Evolutionary conservation across 2,329 filamentous ascomycete genomes (phyloP).

Genomic region (Acrodontium crateriforme): DNA sequence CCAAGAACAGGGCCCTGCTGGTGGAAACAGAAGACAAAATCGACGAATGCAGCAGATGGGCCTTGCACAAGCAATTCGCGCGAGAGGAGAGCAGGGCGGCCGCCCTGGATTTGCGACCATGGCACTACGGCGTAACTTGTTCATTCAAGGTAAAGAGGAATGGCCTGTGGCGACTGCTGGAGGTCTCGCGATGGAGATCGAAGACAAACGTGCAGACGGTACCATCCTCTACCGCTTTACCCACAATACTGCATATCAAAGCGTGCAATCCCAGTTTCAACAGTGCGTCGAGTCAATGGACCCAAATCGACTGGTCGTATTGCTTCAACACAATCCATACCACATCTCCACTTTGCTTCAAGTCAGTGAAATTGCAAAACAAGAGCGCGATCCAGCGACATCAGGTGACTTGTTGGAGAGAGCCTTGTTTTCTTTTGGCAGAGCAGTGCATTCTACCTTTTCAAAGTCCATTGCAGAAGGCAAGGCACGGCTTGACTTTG

Average conservation of each 20-base stretch:
- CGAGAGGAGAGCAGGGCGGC: conserved; percentile 40
- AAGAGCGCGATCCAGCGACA: conserved; percentile 76
- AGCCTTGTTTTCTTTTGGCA: conserved; percentile 85
- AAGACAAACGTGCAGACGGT: conserved; percentile 41
- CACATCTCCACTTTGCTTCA: conserved; percentile 90
- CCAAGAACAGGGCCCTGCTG: conserved; percentile 20
- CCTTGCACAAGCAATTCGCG: conserved; percentile 39
- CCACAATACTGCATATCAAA: conserved; percentile 61
- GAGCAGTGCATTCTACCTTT: conserved; percentile 74
- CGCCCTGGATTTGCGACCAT: conserved; percentile 54
- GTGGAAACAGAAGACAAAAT: conserved; percentile 20
- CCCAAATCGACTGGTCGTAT: conserved; percentile 64
- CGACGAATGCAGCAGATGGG: conserved; percentile 38
- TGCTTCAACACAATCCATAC: conserved; percentile 66
- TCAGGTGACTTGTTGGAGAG: conserved; percentile 80
- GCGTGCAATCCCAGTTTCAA: conserved; percentile 63
- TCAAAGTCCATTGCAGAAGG: conserved; percentile 61
- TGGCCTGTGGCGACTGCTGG: conserved; percentile 72
- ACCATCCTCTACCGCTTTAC: conserved; percentile 62
- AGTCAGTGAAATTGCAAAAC: conserved; percentile 80
- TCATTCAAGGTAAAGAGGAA: conserved; percentile 73
- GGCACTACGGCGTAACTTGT: conserved; percentile 62
- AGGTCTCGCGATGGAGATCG: conserved; percentile 69
- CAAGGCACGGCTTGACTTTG: conserved; percentile 67
- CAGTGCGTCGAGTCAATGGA: conserved; percentile 70